Evolutionary conservation across 192 early-diverging fungal species (phyloP).

Genomic region (Jimgerdemannia flammicorona): DNA sequence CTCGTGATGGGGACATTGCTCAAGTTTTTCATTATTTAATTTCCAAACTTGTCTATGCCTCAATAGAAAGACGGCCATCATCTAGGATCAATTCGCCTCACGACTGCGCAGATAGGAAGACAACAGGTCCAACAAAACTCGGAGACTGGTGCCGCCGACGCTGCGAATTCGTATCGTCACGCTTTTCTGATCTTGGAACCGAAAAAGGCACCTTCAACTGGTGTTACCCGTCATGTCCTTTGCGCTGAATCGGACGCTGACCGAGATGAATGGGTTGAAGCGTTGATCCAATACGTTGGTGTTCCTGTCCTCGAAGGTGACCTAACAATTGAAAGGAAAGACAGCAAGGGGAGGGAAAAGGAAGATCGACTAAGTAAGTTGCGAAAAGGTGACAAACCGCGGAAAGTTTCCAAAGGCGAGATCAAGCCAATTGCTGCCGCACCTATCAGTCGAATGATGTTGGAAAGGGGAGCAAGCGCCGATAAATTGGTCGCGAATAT

Average conservation of each 20-base stretch:
- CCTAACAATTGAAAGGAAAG: conserved; percentile 15
- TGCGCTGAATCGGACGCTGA: conserved; percentile 88
- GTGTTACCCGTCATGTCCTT: conserved; percentile 69
- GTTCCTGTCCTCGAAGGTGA: conserved; percentile 17
- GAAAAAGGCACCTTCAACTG: conserved; percentile 55
- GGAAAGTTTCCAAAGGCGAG: conserved; percentile 27
- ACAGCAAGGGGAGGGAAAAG: conserved; percentile 13
- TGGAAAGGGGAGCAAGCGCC: conserved; percentile 6
- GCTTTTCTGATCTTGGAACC: conserved; percentile 85
- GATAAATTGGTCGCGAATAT: conserved; percentile 4
- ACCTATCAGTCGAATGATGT: conserved; percentile 21
- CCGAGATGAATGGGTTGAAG: conserved; percentile 87
- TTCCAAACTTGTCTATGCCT: background rate
- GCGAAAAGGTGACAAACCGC: conserved; percentile 5
- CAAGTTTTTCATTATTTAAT: background rate
- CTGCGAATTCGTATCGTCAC: conserved; percentile 71
- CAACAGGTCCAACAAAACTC: conserved; percentile 26
- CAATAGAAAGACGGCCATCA: conserved; percentile 65
- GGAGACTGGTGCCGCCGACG: conserved; percentile 11
- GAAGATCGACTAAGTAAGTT: background rate
- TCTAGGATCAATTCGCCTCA: conserved; percentile 69
- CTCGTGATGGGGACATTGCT: background rate
- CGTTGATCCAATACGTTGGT: conserved; percentile 47
- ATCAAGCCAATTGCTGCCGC: conserved; percentile 19
- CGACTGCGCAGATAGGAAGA: conserved; percentile 71